Conservation (phyloP, 1,139 yeast genomes). For the Taphrina flavorubra region DNA sequence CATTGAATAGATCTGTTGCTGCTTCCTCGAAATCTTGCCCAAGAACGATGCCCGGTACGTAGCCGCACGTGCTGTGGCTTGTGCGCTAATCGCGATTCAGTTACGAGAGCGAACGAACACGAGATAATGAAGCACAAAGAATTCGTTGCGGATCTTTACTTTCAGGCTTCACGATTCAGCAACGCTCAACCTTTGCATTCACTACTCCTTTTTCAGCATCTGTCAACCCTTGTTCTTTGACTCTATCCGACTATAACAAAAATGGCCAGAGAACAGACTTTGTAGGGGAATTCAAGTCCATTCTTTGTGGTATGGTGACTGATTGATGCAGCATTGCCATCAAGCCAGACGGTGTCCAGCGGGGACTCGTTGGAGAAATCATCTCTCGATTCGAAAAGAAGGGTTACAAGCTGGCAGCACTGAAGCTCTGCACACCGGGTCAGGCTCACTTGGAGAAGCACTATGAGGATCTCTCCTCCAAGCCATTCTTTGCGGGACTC, state of each 20-base stretch:
- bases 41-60: neutral
- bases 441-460: conserved; percentile 89
- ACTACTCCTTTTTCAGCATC: neutral
- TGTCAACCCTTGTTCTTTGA: neutral
- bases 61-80: conserved; percentile 3
- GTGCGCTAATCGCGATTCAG: neutral
- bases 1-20: too few relatives aligned
- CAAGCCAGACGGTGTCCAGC: conserved; percentile 99
- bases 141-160: neutral
- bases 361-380: conserved; percentile 82
- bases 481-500: conserved; percentile 57
- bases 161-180: neutral
- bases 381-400: conserved; percentile 87
- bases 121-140: neutral
- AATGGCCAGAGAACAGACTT: conserved; percentile 41
- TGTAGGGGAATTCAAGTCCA: neutral
- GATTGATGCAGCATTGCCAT: conserved; percentile 70
- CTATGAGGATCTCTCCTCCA: conserved; percentile 52
- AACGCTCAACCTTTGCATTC: neutral
- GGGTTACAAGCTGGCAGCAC: conserved; percentile 87
- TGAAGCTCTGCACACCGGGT: conserved; percentile 87
- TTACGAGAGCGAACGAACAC: neutral
- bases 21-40: too few relatives aligned
- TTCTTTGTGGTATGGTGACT: neutral
- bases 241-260: neutral